Evolutionary conservation across 106 monocot genomes (phyloP), one percentile per base, ranked within the genome.

Genomic region (Allium sativum): DNA sequence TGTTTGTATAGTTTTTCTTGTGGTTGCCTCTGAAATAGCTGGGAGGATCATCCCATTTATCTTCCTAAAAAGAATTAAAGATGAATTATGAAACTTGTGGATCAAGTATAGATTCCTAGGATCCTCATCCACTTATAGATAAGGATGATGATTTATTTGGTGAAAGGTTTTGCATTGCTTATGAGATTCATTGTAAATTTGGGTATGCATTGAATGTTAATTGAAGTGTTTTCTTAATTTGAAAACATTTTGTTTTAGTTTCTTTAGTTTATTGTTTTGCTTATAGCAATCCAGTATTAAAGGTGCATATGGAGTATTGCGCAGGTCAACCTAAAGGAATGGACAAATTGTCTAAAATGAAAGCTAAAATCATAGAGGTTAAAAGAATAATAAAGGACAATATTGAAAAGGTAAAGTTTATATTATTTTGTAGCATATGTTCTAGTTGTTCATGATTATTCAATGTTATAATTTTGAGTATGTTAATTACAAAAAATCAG

Each of bases 331-430:
- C 90, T n/a, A 90, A 91, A 67, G 95, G 90, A 73, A 84, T 90
- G 75, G 78, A 79, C 61, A 87, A 84, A 70, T 17, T 96, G n/a
- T 87, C 90, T 21, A 96, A 96, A 71, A 60, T 87, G 69, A 96
- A 84, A 74, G 77, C 90, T 69, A 90, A 96, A 42, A 79, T 87
- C 55, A 84, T 87, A 2, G 95, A 96, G 55, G 87, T 87, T 55
- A 96, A 91, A 68, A 87, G 86, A 75, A 87, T 96, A 59, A 96
- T 96, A 90, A 91, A 90, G 95, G 95, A 90, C 72, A 90, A 96
- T 41, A 96, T 96, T 72, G 95, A 90, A 59, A 90, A 90, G 95
- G 93, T 88, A 64, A n/a, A 52, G 0, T 50, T 50, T 50, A 3
- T 50, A 31, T n/a, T 31, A 3, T 31, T 31, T 31, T 31, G 31